Conservation (phyloP, 2,329 filamentous ascomycete genomes). For the Neonectria punicea region DNA sequence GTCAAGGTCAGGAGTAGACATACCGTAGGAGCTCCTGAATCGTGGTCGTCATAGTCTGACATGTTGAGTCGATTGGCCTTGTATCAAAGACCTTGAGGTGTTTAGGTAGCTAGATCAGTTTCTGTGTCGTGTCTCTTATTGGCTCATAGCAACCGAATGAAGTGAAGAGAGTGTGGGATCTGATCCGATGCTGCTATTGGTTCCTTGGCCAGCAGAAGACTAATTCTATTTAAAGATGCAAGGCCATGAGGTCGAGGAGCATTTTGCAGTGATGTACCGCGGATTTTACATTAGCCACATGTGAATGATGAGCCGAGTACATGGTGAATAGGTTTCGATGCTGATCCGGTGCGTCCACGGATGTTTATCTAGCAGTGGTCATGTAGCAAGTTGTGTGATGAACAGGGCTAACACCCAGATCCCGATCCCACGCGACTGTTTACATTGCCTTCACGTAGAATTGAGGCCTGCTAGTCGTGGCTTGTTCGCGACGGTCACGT, state of each 20-base stretch:
- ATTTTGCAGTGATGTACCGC: not conserved
- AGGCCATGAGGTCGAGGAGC: not conserved
- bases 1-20: not conserved
- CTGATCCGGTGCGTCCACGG: not conserved
- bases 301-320: not conserved
- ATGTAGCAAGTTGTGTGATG: not conserved
- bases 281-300: not conserved
- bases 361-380: no score
- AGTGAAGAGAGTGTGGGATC: not conserved
- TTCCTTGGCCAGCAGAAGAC: not conserved
- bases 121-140: not conserved
- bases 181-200: not conserved
- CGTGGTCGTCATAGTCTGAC: not conserved
- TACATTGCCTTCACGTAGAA: not conserved
- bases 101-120: not conserved
- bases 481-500: no score
- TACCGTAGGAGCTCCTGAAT: not conserved
- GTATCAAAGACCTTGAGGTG: not conserved
- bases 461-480: no score
- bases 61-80: not conserved
- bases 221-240: not conserved
- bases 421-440: no score
- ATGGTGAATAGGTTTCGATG: not conserved
- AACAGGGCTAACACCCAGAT: not conserved
- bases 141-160: not conserved